Evolutionary conservation across 208 protist genomes (phyloP), one percentile per base, ranked within the genome.

Genomic region (Trypanosomatidae sp.): DNA sequence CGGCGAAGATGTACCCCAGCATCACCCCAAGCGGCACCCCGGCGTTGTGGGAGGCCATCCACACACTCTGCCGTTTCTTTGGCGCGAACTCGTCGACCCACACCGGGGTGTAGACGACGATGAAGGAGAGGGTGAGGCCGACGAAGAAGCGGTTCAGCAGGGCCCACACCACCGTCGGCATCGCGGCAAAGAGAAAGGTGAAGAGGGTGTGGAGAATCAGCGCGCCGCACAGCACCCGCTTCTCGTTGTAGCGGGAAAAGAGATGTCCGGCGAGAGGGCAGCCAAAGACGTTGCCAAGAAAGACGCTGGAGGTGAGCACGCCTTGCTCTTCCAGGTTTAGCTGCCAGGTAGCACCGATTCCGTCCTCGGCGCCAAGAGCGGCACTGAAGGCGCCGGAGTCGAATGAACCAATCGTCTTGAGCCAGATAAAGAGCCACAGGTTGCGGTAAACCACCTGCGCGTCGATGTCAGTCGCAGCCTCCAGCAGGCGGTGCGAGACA

Each of bases 11-110:
- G 81, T 97, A 98, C 39, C 95, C 95, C 17, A 95, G 55, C 83
- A 98, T 96, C 69, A 98, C 92, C 25, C 95, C 95, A 10, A 98
- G 71, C 43, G 95, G 94, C 39, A 96, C 94, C 30, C 92, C 95
- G 3, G 88, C 92, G 74, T 98, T 95, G 74, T 95, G 89, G 25
- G 90, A 90, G n/a, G 94, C 91, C 94, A 98, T 95, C 94, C 95
- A 98, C 17, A 94, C 60, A 30, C 90, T 94, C 69, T 91, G 87
- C 13, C 85, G 73, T 8, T 86, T 81, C 75, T 81, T 82, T 30
- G 95, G 95, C 12, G 95, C 87, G 62, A 98, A 98, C 53, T 92
- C 91, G 79, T 98, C 95, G 12, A 97, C 91, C 95, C 95, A 98
- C 10, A 98, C 86, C 15, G 94, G 93, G 0, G 91, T 90, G 84